Evolutionary conservation across 2,329 filamentous ascomycete species (phyloP).

Genomic region (Ophiostoma piceae): DNA sequence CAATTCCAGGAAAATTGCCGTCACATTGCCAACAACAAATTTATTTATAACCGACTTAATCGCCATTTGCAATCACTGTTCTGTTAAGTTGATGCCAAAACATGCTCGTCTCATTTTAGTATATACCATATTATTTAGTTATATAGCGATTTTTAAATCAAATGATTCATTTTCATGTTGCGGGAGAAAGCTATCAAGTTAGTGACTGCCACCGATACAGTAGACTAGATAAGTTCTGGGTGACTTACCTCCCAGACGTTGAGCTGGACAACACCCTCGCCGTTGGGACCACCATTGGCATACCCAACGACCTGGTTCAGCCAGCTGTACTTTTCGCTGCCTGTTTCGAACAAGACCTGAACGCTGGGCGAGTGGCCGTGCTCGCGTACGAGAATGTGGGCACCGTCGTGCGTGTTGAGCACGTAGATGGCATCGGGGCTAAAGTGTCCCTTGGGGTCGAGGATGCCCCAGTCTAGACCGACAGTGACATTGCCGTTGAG

Average conservation of each 20-base stretch:
- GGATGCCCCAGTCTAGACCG: slow-evolving; percentile 38
- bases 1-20: neutral
- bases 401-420: slow-evolving; percentile 38
- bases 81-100: neutral
- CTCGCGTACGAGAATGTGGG: slow-evolving; percentile 37
- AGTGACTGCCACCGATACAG: neutral
- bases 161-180: neutral
- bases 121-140: neutral
- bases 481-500: slow-evolving; percentile 33
- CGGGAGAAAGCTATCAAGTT: slow-evolving; percentile 9
- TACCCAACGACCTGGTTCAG: slow-evolving; percentile 35
- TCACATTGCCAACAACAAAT: neutral
- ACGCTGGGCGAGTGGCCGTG: slow-evolving; percentile 36
- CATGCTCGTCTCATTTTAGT: neutral
- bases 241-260: slow-evolving; percentile 25
- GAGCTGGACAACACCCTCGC: slow-evolving; percentile 21
- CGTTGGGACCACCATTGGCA: slow-evolving; percentile 22
- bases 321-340: slow-evolving; percentile 36
- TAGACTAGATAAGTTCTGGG: neutral
- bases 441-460: slow-evolving; percentile 36
- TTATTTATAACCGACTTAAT: no score
- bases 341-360: slow-evolving; percentile 36
- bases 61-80: neutral
- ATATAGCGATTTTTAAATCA: neutral
- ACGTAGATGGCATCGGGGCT: slow-evolving; percentile 39